Percentiles rank a stretch among this genome's conserved stretches.
These are phyloP conservation scores for Wickerhamiella lipophila DNA, from an alignment of 805 yeast genomes.

Conservation along the genomic window DNA sequence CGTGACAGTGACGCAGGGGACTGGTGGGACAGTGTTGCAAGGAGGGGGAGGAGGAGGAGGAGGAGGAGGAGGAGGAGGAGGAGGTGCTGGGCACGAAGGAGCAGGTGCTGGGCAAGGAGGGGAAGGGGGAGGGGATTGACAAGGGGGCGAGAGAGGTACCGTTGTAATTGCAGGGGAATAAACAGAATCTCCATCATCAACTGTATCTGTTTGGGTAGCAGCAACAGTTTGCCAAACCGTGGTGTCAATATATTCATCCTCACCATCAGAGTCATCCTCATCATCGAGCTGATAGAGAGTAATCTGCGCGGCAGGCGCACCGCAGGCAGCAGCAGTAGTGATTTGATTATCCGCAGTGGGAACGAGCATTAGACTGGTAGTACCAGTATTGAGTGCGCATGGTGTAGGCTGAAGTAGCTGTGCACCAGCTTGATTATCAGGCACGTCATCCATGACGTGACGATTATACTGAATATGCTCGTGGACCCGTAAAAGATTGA, in stretches of 20 bases:
- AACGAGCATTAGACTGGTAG: neutral
- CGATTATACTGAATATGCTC: slow-evolving; percentile 7
- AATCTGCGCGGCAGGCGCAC: neutral
- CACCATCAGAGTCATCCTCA: neutral
- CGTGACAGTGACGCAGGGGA: neutral
- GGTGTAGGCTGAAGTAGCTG: slow-evolving; percentile 1
- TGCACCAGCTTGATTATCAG: neutral
- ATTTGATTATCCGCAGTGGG: neutral
- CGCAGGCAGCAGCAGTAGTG: neutral
- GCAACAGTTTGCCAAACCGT: slow-evolving; percentile 9
- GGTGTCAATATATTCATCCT: neutral
- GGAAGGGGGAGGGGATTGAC: neutral
- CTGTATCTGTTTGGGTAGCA: slow-evolving; percentile 2
- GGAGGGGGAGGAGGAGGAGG: slow-evolving; percentile 2
- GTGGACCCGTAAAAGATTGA: slow-evolving; percentile 4
- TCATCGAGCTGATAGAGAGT: slow-evolving; percentile 1
- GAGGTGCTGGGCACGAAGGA: neutral
- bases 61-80: neutral
- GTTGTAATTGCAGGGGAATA: neutral
- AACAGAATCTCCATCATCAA: neutral
- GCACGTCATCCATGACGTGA: slow-evolving; percentile 2
- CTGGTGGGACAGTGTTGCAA: neutral
- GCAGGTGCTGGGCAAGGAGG: slow-evolving; percentile 3
- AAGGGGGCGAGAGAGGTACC: neutral
- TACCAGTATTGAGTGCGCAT: neutral